Evolutionary conservation across 371 early-diverging fungal species (phyloP).

Genomic region (Rhizopus delemar): DNA sequence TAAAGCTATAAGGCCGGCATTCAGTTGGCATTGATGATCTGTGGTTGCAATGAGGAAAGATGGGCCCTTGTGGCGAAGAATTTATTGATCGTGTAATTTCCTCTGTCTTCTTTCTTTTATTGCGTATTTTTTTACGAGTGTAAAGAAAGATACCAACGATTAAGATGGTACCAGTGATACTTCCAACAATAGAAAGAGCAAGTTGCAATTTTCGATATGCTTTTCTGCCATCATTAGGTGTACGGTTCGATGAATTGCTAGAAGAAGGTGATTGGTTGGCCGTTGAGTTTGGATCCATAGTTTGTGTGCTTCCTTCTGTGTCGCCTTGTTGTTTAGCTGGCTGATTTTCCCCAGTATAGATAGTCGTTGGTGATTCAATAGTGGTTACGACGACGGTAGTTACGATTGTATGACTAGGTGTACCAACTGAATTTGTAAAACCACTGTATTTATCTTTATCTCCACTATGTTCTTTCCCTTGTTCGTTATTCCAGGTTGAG

Average conservation of each 20-base stretch:
- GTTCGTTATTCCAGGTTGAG: background rate
- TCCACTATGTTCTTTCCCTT: background rate
- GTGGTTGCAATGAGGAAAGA: background rate
- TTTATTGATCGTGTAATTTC: background rate
- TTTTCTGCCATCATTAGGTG: background rate
- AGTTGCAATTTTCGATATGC: slow-evolving; percentile 8
- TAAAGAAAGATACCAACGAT: slow-evolving; percentile 2
- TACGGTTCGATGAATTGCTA: background rate
- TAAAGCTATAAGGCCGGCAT: background rate
- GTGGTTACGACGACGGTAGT: background rate
- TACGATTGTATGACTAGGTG: background rate
- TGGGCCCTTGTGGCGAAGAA: background rate
- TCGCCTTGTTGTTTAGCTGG: slow-evolving; percentile 1
- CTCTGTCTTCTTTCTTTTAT: background rate
- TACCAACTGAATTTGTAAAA: background rate
- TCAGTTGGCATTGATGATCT: background rate
- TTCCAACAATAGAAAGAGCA: slow-evolving; percentile 12
- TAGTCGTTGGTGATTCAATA: background rate
- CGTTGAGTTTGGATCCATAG: background rate
- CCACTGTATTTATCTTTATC: background rate
- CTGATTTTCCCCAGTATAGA: slow-evolving; percentile 1
- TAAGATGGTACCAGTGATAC: slow-evolving; percentile 5
- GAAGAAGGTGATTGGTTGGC: background rate
- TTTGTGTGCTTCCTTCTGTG: background rate
- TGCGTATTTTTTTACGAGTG: slow-evolving; percentile 5